Evolutionary conservation across 2,329 filamentous ascomycete species (phyloP).

Genomic region (Phialophora tarda): DNA sequence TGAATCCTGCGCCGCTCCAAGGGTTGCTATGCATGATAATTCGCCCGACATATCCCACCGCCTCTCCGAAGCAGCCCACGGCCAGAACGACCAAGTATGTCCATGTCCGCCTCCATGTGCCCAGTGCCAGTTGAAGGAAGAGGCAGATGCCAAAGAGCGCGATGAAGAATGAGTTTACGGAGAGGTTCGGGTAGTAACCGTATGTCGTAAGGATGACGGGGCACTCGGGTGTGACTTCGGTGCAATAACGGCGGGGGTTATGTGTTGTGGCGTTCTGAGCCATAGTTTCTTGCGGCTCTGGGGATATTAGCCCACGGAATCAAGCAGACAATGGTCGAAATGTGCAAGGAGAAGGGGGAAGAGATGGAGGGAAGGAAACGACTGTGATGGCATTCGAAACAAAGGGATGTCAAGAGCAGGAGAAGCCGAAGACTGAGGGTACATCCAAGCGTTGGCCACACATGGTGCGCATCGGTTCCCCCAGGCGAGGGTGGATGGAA

Average conservation of each 20-base stretch:
- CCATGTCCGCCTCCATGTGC: slow-evolving; percentile 60
- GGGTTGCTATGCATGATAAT: slow-evolving; percentile 61
- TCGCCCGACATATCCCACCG: slow-evolving; percentile 62
- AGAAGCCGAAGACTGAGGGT: neutral
- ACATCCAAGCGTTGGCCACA: neutral
- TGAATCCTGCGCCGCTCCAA: slow-evolving; percentile 57
- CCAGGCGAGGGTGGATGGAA: slow-evolving; percentile 9
- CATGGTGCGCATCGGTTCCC: neutral
- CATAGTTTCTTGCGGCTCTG: slow-evolving; percentile 14
- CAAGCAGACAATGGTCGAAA: neutral
- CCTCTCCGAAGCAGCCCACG: slow-evolving; percentile 58
- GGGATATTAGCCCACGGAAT: neutral
- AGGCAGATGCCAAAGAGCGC: slow-evolving; percentile 59
- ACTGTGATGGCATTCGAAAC: neutral
- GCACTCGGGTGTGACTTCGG: slow-evolving; percentile 48
- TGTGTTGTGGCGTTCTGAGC: slow-evolving; percentile 23
- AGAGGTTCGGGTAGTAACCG: slow-evolving; percentile 60
- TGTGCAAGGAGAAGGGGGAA: neutral
- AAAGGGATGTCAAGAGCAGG: neutral
- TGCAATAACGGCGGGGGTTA: slow-evolving; percentile 40
- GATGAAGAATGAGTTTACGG: slow-evolving; percentile 61
- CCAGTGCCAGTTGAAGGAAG: slow-evolving; percentile 56
- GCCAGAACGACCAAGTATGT: slow-evolving; percentile 57
- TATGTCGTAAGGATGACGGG: slow-evolving; percentile 57
- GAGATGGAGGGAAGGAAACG: neutral